Evolutionary conservation across 495 filamentous ascomycete species (phyloP).

Genomic region (Podospora fimiseda): DNA sequence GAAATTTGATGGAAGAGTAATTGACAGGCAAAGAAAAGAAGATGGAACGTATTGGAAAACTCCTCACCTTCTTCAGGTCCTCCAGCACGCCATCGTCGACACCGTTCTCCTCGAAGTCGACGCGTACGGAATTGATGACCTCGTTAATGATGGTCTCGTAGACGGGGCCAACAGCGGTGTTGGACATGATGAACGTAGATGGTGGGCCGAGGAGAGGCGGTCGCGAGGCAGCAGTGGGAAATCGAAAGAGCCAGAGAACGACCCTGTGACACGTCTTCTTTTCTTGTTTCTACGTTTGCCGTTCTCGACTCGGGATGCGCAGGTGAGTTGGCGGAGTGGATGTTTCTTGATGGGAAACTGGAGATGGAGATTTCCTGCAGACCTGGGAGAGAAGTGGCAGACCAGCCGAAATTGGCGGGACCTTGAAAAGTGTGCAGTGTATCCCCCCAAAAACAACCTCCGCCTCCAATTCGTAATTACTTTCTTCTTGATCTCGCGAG

Average conservation of each 20-base stretch:
- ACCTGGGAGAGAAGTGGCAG: not conserved
- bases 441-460: not conserved
- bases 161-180: conserved; percentile 57
- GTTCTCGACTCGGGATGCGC: not conserved
- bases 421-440: too few species aligned
- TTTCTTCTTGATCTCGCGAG: conserved; percentile 6
- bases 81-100: conserved; percentile 78
- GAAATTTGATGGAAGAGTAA: not conserved
- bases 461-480: conserved; percentile 4
- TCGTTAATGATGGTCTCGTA: conserved; percentile 89
- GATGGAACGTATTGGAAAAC: conserved; percentile 21
- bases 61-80: conserved; percentile 73
- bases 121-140: conserved; percentile 77
- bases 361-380: not conserved
- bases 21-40: conserved; percentile 13
- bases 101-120: conserved; percentile 95
- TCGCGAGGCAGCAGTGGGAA: too few species aligned
- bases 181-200: conserved; percentile 53
- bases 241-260: too few species aligned
- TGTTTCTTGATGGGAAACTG: not conserved
- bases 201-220: too few species aligned
- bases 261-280: too few species aligned
- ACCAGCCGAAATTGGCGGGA: not conserved
- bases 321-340: conserved; percentile 1
- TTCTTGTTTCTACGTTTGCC: conserved; percentile 3